Conservation (phyloP, 2,329 filamentous ascomycete genomes). For the Xylariaceae sp. region DNA sequence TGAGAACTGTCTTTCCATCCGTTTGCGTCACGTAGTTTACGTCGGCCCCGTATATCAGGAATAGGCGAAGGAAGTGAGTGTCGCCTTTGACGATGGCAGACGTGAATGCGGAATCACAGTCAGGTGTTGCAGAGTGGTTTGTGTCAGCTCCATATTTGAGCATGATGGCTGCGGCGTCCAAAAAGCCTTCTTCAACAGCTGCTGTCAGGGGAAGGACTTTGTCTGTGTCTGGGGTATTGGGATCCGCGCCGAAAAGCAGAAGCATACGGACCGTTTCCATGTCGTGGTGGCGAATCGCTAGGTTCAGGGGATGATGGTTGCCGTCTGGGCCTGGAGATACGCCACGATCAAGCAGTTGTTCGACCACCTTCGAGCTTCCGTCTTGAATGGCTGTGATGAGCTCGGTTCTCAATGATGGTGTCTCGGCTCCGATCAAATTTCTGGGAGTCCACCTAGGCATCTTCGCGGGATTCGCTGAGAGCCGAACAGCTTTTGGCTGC, state of each 20-base stretch:
- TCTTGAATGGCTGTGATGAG: constrained; percentile 54
- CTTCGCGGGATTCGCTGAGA: constrained; percentile 48
- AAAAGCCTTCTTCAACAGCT: constrained; percentile 51
- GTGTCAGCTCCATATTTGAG: constrained; percentile 64
- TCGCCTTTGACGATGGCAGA: constrained; percentile 51
- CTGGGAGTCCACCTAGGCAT: constrained; percentile 54
- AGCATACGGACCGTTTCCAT: constrained; percentile 53
- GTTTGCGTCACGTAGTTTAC: constrained; percentile 47
- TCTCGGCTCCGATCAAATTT: constrained; percentile 41
- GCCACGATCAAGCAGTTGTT: constrained; percentile 58
- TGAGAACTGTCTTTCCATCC: constrained; percentile 60
- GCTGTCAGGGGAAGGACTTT: constrained; percentile 51
- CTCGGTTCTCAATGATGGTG: constrained; percentile 44
- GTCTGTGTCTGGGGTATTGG: constrained; percentile 49
- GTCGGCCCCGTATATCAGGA: constrained; percentile 61
- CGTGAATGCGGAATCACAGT: constrained; percentile 54
- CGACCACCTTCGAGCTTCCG: constrained; percentile 54
- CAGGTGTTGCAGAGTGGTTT: constrained; percentile 48
- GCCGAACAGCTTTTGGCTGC: constrained; percentile 43
- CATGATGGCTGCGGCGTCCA: constrained; percentile 56
- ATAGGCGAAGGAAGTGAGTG: constrained; percentile 55
- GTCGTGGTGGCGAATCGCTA: constrained; percentile 51
- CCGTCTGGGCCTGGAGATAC: constrained; percentile 49
- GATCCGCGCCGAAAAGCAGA: constrained; percentile 55
- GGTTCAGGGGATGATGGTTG: constrained; percentile 49